Evolutionary conservation across 176 grass and related monocot species (phyloP).

Genomic region (Musa itinerans): DNA sequence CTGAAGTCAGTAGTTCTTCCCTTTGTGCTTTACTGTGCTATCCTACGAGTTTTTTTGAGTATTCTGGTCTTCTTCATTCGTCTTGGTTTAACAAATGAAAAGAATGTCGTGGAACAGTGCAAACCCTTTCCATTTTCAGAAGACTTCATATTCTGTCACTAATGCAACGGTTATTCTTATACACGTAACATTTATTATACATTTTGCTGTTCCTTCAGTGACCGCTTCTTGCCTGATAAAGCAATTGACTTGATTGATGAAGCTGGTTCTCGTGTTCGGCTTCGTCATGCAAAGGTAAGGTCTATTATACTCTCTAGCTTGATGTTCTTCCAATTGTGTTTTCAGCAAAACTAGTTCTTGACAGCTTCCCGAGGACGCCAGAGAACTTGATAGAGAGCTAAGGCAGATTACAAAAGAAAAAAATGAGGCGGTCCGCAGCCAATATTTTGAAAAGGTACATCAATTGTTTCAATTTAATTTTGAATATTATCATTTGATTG

Average conservation of each 20-base stretch:
- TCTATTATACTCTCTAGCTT: background rate
- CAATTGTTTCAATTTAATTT: no score
- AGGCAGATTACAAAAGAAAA: conserved; percentile 86
- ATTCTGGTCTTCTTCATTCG: no score
- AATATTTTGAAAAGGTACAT: conserved; percentile 93
- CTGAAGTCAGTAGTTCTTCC: no score
- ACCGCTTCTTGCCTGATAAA: conserved; percentile 93
- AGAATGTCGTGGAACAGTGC: no score
- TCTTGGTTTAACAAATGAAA: no score
- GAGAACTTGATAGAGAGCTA: conserved; percentile 90
- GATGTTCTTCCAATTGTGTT: background rate
- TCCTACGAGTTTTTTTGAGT: no score
- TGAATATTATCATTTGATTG: no score
- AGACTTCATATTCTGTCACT: no score
- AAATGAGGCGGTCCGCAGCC: conserved; percentile 73
- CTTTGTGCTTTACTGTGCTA: no score
- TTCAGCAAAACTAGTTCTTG: conserved; percentile 1
- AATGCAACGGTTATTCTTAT: background rate
- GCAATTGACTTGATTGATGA: conserved; percentile 97
- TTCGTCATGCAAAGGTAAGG: conserved; percentile 76
- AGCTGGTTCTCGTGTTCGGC: conserved; percentile 92
- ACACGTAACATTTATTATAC: background rate
- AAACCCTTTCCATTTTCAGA: no score
- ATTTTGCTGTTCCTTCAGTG: conserved; percentile 40
- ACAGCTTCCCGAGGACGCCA: conserved; percentile 89